These are phyloP conservation scores for Mycena latifolia DNA, from an alignment of 768 basidiomycete species.

Conservation along the genomic window DNA sequence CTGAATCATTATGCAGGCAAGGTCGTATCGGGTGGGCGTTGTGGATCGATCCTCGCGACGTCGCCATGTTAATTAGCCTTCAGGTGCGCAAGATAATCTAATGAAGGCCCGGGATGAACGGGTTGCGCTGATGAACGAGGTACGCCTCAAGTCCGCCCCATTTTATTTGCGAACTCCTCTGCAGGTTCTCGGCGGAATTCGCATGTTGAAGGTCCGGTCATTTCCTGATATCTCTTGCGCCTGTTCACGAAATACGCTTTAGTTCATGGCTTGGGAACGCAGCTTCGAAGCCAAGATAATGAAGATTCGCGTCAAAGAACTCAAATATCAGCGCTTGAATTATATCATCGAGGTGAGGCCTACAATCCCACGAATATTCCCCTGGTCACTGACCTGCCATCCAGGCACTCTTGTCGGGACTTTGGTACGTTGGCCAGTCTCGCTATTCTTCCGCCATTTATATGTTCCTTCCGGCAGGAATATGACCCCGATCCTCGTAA, in stretches of 20 bases:
- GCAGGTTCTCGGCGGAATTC: slow-evolving; percentile 87
- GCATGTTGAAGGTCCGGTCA: slow-evolving; percentile 80
- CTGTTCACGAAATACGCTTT: neutral
- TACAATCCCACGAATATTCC: neutral
- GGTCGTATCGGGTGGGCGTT: slow-evolving; percentile 63
- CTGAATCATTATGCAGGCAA: slow-evolving; percentile 89
- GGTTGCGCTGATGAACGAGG: slow-evolving; percentile 82
- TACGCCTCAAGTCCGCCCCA: slow-evolving; percentile 45
- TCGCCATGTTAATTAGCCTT: neutral
- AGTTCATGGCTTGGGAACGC: slow-evolving; percentile 84
- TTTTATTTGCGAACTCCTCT: neutral
- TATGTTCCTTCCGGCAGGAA: slow-evolving; percentile 44
- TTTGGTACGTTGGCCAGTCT: slow-evolving; percentile 48
- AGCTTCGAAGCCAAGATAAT: slow-evolving; percentile 73
- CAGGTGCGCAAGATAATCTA: slow-evolving; percentile 78
- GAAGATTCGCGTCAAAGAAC: slow-evolving; percentile 69
- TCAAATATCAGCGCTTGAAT: slow-evolving; percentile 74
- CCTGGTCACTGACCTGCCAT: no score
- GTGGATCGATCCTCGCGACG: neutral
- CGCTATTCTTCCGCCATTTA: neutral
- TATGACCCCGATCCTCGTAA: slow-evolving; percentile 67
- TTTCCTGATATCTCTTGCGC: neutral
- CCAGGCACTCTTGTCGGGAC: slow-evolving; percentile 40
- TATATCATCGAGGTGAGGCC: slow-evolving; percentile 68
- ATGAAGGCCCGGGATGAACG: slow-evolving; percentile 85